These are phyloP conservation scores for Boechera retrofracta DNA, from an alignment of 345 rosid genomes.

Conservation along the genomic window DNA sequence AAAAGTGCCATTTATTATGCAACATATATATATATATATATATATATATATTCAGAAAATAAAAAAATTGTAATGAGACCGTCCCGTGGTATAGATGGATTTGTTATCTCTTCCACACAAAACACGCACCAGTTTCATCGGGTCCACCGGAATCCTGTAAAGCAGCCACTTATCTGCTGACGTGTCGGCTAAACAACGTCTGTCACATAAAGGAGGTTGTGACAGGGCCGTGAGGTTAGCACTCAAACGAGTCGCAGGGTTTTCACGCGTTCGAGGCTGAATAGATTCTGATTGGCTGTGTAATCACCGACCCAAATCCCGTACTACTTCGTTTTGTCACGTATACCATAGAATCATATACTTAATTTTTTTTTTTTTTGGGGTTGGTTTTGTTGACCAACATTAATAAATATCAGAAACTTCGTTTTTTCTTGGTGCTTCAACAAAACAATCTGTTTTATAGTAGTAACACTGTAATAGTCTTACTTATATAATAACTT, in stretches of 20 bases:
- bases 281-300: slow-evolving; percentile 19
- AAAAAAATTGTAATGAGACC: no score
- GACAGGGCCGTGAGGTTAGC: slow-evolving; percentile 34
- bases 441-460: neutral
- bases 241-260: slow-evolving; percentile 23
- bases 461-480: neutral
- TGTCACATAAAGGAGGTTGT: neutral
- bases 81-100: slow-evolving; percentile 9
- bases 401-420: slow-evolving; percentile 1
- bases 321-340: slow-evolving; percentile 43
- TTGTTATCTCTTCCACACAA: slow-evolving; percentile 22
- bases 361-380: neutral
- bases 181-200: slow-evolving; percentile 38
- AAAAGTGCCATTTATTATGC: no score
- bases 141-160: slow-evolving; percentile 34
- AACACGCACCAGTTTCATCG: slow-evolving; percentile 29
- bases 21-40: no score
- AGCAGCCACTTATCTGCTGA: slow-evolving; percentile 38
- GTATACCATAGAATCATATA: slow-evolving; percentile 20
- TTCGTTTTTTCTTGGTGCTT: neutral
- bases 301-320: slow-evolving; percentile 39
- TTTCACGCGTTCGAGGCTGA: slow-evolving; percentile 42
- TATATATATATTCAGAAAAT: no score
- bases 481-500: neutral
- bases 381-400: slow-evolving; percentile 40